Conservation (phyloP, 169 alveolate species). For the Cardiosporidium cionae region DNA sequence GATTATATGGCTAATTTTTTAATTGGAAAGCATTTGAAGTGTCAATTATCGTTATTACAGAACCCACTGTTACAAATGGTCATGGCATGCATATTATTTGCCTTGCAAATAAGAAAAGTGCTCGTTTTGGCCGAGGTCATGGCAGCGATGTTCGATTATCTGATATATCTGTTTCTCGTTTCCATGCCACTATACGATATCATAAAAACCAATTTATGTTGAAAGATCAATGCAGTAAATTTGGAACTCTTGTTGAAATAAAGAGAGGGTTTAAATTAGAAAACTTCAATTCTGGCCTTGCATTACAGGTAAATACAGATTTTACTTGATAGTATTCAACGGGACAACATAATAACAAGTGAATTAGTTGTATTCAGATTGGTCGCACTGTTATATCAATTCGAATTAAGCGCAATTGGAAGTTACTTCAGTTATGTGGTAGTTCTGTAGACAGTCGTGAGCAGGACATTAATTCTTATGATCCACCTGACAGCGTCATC, state of each 20-base stretch:
- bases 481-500: too few relatives aligned
- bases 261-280: constrained; percentile 30
- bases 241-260: constrained; percentile 82
- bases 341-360: neutral
- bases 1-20: neutral
- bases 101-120: constrained; percentile 43
- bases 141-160: constrained; percentile 79
- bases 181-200: constrained; percentile 75
- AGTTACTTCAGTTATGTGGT: constrained; percentile 12
- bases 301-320: neutral
- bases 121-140: constrained; percentile 85
- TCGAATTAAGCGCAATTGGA: constrained; percentile 21
- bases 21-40: too few relatives aligned
- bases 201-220: constrained; percentile 72
- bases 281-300: neutral
- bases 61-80: constrained; percentile 5
- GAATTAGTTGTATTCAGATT: constrained; percentile 5
- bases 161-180: constrained; percentile 89
- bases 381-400: constrained; percentile 33
- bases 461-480: too few relatives aligned
- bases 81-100: constrained; percentile 64
- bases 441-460: too few relatives aligned
- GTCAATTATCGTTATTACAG: neutral
- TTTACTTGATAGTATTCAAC: neutral
- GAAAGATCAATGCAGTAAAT: constrained; percentile 85